Base-by-base conservation (phyloP, 1,284 basidiomycete genomes). In the Lignosus rhinocerotis region DNA sequence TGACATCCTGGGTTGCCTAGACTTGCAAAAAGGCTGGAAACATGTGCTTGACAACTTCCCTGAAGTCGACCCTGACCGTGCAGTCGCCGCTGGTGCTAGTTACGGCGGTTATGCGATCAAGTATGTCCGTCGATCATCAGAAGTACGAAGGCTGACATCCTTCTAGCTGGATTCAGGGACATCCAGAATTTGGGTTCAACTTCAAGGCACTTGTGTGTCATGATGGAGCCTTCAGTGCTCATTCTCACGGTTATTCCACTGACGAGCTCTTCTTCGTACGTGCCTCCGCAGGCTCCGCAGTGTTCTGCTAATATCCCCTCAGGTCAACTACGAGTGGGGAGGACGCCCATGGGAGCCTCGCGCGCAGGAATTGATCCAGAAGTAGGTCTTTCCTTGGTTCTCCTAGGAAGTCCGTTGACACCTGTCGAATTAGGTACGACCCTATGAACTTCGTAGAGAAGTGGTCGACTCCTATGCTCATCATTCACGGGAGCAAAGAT, bases 141-240 rank as follows among this genome's bases (percentile, higher is more conserved):
- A 19, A 39, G 62, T 14, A 36, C 21, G 8, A 6, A 66, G 50
- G 46, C 55, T 60, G 38, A 51, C 61, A 25, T 58, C 58, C 34
- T 52, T 56, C 7, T 56, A 96, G 94, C 73, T 97, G 92, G 93
- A 94, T 96, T 60, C 91, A 95, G 73, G 92, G 94, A 0, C 93
- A 96, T 73, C 93, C 94, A 14, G 90, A 94, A 61, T 93, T 76
- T 61, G 84, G 80, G 6, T 92, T 93, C 70, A 83, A 83, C 25
- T 96, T 97, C 81, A 96, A 95, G 78, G 92, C 92, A 1, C 78
- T 97, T 42, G 85, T 95, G 14, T 90, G 87, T 67, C 93, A 96
- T 68, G 92, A 95, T 67, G 92, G 93, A n/a, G 79, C 84, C 44
- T 90, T 93, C 64, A 87, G 92, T 65, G 79, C 87, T 1, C 81